Percentiles rank a stretch among this genome's conserved stretches.
Evolutionary conservation across 2,329 filamentous ascomycete genomes (phyloP).

Genomic region (Colletotrichum simmondsii): DNA sequence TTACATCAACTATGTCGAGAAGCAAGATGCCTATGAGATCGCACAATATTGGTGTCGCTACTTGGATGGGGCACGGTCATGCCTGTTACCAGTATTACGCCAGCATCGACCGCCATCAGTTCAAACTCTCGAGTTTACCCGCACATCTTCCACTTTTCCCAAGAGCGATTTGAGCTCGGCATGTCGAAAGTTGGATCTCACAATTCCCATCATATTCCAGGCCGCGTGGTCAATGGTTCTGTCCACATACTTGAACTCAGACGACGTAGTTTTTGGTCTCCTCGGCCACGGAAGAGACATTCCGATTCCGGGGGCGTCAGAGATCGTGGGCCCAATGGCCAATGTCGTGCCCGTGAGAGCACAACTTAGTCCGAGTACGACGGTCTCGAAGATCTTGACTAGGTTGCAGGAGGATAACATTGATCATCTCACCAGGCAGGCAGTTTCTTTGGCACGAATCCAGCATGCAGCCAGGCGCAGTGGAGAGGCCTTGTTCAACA

Average conservation of each 20-base stretch:
- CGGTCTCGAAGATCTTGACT: background rate
- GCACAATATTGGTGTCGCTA: conserved; percentile 3
- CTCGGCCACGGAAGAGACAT: conserved; percentile 67
- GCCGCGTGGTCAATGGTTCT: conserved; percentile 82
- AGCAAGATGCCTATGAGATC: background rate
- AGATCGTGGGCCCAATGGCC: conserved; percentile 70
- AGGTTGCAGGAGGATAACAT: conserved; percentile 6
- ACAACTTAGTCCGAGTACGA: conserved; percentile 30
- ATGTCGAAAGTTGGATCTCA: conserved; percentile 60
- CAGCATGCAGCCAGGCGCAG: background rate
- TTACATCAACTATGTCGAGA: conserved; percentile 4
- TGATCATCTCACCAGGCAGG: background rate
- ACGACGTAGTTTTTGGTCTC: conserved; percentile 78
- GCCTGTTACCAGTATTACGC: background rate
- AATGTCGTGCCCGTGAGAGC: conserved; percentile 67
- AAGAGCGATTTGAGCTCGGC: background rate
- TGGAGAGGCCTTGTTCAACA: conserved; percentile 13
- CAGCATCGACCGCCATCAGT: background rate
- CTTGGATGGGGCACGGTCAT: background rate
- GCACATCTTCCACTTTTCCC: background rate
- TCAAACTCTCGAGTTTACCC: background rate
- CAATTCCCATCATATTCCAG: conserved; percentile 80
- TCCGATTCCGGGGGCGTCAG: conserved; percentile 56
- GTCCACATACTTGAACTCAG: conserved; percentile 80
- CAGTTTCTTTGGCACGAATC: conserved; percentile 8